Percentiles rank a stretch among this genome's conserved stretches.
phyloP scores from a whole-genome alignment of 441 rosid genomes.

The Brassica hybrid region DNA sequence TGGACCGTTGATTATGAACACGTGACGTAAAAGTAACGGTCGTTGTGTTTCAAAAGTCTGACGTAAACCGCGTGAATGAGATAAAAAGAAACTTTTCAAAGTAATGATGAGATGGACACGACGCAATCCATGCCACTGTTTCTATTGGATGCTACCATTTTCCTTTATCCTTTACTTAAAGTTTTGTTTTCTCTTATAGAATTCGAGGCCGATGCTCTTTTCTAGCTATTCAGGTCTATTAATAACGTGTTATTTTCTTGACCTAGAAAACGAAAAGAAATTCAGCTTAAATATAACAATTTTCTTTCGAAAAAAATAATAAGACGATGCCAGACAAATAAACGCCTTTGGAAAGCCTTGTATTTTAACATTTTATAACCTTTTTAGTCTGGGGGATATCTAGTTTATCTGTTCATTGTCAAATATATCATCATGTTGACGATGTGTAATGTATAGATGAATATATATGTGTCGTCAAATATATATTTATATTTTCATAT shows the following conservation, averaged over 20 bases:
- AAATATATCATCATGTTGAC: neutral
- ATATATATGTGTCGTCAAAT: neutral
- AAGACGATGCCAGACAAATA: neutral
- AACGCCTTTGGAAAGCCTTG: constrained; percentile 3
- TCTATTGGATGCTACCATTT: neutral
- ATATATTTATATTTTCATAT: neutral
- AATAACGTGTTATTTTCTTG: constrained; percentile 1
- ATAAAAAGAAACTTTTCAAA: neutral
- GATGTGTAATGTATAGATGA: neutral
- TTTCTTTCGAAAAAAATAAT: neutral
- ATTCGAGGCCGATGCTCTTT: neutral
- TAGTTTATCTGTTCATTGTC: neutral
- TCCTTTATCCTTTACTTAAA: constrained; percentile 1
- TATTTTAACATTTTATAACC: neutral
- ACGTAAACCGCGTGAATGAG: constrained; percentile 4
- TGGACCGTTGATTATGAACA: neutral
- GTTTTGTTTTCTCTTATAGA: neutral
- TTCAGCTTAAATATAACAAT: neutral
- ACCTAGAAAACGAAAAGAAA: constrained; percentile 1
- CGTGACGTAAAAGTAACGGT: constrained; percentile 2
- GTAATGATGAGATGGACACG: neutral
- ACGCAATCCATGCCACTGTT: neutral
- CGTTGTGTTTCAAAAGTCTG: constrained; percentile 6
- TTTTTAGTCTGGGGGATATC: neutral
- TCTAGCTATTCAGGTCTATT: neutral